Evolutionary conservation across 164 flowering plant genomes (phyloP), one percentile per base, ranked within the genome.

Genomic region (Echeveria elegans): DNA sequence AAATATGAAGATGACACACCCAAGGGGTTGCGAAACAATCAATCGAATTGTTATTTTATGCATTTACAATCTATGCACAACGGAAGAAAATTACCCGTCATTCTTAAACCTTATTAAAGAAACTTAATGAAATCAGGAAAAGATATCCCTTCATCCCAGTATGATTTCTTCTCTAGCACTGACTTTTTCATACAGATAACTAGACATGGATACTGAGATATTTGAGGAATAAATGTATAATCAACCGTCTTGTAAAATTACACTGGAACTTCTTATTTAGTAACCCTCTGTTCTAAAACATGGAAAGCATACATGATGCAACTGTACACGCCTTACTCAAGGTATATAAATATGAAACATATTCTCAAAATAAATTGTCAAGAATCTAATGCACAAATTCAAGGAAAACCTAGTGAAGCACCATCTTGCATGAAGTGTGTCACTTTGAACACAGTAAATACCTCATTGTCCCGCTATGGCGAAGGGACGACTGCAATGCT

Each of bases 401-500:
- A 34, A 10, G 5, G 30, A 63, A 24, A n/a, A 37, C 7, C 28
- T 21, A 18, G 21, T 14, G 12, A 40, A 36, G 45, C 24, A 15
- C 37, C 40, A 50, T 26, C 63, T 26, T 9, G 34, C 10, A 63
- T 63, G 41, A 63, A 61, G 5, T n/a, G 34, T 19, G 41, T 63
- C 41, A 37, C 6, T 63, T 5, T 26, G 45, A 63, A 18, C 12
- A 37, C 5, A 6, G 28, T 21, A 36, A 63, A 11, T 37, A 94
- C 97, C 90, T 91, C 23, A 78, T 24, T 64, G 88, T 75, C 73
- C 86, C 91, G 73, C 89, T 84, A 67, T 82, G 84, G 64, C 90
- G 86, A 41, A 92, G 86, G 68, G 97, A 86, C 37, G 92, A 80
- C 69, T 92, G 92, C 80, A 95, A 78, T 67, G 81, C 93, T 72